Conservation (phyloP, 1,284 basidiomycete genomes). For the Trichosporon sp. region DNA sequence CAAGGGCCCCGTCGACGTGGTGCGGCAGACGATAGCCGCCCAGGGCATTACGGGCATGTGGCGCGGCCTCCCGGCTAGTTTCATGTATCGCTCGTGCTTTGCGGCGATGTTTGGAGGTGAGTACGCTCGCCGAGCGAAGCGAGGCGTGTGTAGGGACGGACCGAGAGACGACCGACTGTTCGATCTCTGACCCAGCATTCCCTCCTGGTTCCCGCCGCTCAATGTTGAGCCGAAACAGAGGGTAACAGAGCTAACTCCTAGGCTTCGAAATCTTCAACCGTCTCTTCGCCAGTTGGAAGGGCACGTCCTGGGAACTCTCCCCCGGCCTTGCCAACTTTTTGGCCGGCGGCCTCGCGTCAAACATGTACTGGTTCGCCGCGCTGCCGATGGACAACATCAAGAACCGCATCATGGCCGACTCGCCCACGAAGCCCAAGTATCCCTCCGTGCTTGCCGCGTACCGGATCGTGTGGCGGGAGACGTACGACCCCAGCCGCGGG, state of each 20-base stretch:
- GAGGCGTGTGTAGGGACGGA: not conserved
- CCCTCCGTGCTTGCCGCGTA: conserved; percentile 49
- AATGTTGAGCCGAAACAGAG: no score
- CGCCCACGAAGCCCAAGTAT: conserved; percentile 49
- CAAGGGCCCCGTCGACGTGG: conserved; percentile 52
- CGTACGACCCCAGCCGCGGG: conserved; percentile 38
- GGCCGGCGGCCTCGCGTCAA: conserved; percentile 56
- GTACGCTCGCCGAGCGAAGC: conserved; percentile 19
- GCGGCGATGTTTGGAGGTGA: conserved; percentile 56
- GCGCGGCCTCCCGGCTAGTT: conserved; percentile 52
- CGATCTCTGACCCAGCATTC: no score
- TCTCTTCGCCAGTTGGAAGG: conserved; percentile 51
- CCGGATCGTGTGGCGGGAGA: conserved; percentile 47
- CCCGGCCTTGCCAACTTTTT: conserved; percentile 50
- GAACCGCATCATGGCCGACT: conserved; percentile 56
- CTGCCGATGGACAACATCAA: conserved; percentile 56
- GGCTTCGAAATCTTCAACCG: conserved; percentile 57
- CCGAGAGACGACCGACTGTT: no score
- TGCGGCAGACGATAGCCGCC: conserved; percentile 47
- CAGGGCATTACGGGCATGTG: conserved; percentile 55
- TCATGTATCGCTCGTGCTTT: conserved; percentile 54
- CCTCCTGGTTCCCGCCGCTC: no score
- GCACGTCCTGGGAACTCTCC: conserved; percentile 53
- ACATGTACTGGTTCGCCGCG: conserved; percentile 54
- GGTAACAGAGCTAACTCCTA: conserved; percentile 23